A percentile compares a stretch with the other conserved stretches of the same genome.
Evolutionary conservation across 345 rosid species (phyloP).

Genomic region (Pugionium dolabratum): DNA sequence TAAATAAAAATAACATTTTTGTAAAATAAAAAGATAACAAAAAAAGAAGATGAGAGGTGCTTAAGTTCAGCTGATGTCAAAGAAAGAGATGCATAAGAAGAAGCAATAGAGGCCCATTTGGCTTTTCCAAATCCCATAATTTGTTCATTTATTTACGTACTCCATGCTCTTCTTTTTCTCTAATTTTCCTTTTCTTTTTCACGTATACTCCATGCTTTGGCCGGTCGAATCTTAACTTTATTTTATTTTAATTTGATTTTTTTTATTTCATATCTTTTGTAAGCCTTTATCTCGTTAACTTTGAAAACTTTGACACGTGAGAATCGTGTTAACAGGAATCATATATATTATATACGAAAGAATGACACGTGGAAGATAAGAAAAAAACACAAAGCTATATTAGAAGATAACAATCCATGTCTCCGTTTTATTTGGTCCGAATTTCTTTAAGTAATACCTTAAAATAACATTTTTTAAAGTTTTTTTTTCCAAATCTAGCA

Average conservation of each 20-base stretch:
- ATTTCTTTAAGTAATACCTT: too few species aligned
- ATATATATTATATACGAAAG: background rate
- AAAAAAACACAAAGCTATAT: background rate
- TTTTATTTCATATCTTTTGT: background rate
- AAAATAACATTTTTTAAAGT: too few species aligned
- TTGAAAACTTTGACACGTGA: conserved; percentile 13
- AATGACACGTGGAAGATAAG: background rate
- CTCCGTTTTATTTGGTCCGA: background rate
- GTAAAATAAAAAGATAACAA: background rate
- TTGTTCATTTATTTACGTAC: conserved; percentile 18
- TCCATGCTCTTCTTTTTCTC: conserved; percentile 3
- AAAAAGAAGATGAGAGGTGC: too few species aligned
- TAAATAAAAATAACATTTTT: background rate
- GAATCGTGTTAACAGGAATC: conserved; percentile 10
- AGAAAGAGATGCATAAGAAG: background rate
- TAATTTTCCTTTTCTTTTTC: background rate
- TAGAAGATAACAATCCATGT: background rate
- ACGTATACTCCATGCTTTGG: background rate
- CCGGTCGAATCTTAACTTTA: too few species aligned
- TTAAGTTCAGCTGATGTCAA: background rate
- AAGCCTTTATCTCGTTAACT: background rate
- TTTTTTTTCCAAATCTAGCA: too few species aligned
- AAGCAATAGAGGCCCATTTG: conserved; percentile 23
- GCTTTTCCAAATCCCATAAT: conserved; percentile 25
- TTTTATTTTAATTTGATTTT: background rate